Evolutionary conservation across 108 stramenopile genomes (phyloP).

Genomic region (Seminavis robusta): DNA sequence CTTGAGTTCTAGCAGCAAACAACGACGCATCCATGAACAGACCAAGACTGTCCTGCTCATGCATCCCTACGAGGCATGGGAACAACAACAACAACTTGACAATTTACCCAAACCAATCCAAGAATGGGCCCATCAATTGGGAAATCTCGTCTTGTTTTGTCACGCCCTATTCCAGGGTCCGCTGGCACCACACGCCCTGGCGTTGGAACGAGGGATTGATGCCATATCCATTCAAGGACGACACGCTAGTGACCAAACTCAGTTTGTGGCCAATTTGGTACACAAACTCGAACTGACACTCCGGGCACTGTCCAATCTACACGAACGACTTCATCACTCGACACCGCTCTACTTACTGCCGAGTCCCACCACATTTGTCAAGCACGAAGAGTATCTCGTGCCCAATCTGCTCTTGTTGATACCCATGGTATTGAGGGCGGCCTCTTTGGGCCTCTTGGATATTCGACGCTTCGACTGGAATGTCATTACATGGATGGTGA

Average conservation of each 20-base stretch:
- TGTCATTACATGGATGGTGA: conserved; percentile 1
- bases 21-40: background rate
- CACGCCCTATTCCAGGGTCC: conserved; percentile 29
- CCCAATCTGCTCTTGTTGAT: conserved; percentile 67
- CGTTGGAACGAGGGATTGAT: conserved; percentile 76
- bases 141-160: conserved; percentile 42
- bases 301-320: conserved; percentile 72
- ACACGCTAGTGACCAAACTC: background rate
- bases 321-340: conserved; percentile 88
- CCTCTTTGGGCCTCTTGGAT: conserved; percentile 49
- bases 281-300: conserved; percentile 55
- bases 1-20: too few relatives aligned
- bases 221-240: conserved; percentile 64
- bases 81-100: conserved; percentile 10
- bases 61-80: conserved; percentile 10
- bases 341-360: conserved; percentile 74
- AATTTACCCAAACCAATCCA: conserved; percentile 2
- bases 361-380: conserved; percentile 65
- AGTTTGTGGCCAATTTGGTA: conserved; percentile 7
- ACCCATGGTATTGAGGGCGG: conserved; percentile 66
- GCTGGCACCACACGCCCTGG: conserved; percentile 60
- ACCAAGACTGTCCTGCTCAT: background rate
- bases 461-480: conserved; percentile 44
- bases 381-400: conserved; percentile 79
- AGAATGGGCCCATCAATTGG: conserved; percentile 45